Evolutionary conservation across 331 rosid species (phyloP), one percentile per base, ranked within the genome.

Genomic region (Ulmus americana): DNA sequence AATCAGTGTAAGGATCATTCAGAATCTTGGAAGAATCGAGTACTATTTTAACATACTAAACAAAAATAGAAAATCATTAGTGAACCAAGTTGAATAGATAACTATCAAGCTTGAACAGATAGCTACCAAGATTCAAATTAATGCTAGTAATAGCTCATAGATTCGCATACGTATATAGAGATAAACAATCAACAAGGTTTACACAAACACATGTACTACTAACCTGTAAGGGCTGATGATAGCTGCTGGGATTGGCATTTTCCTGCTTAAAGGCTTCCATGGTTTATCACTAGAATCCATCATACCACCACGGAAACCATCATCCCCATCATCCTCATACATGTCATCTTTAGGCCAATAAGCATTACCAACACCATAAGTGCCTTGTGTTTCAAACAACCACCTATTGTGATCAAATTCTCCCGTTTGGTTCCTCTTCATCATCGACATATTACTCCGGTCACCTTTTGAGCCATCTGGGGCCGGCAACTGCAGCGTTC

Each of bases 151-250:
- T 28, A 28, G 4, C 35, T 28, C 35, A 28, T 28, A 28, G 4
- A 3, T 28, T 28, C 35, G 4, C 2, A 28, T 28, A 28, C 2
- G 35, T 28, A 28, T 28, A 28, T 2, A 28, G 35, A 28, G 35
- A 28, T 2, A 3, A 28, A 2, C 35, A 28, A 28, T 28, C 35
- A 49, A 59, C 48, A 3, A 16, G 50, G 8, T 5, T 55, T 14
- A 53, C 39, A 6, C 5, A 28, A 10, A 13, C 39, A n/a, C 13
- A 55, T 59, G 7, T 42, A 55, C 4, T 15, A 7, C 22, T 20
- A 39, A 90, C 95, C 95, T 91, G 68, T 91, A 91, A 69, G 97
- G 95, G 69, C 83, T 88, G n/a, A 91, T 72, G 72, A 91, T 81
- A 57, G 71, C 53, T 0, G 83, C 69, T 0, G 86, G 69, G 68